Evolutionary conservation across 169 alveolate genomes (phyloP).

Genomic region (Plasmodium falciparum): DNA sequence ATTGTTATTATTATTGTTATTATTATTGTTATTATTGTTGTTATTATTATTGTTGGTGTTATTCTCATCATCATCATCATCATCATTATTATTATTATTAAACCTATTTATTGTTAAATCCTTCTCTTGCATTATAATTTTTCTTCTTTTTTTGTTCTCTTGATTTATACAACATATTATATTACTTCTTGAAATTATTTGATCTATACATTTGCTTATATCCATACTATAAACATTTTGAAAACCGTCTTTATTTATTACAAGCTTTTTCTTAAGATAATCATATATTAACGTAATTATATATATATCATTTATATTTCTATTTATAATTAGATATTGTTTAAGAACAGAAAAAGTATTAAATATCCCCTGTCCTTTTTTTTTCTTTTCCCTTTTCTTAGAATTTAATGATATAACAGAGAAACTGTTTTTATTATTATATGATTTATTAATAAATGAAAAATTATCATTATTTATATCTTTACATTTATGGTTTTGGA

Average conservation of each 20-base stretch:
- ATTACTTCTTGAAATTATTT: no score
- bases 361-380: neutral
- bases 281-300: slow-evolving; percentile 22
- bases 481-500: neutral
- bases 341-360: slow-evolving; percentile 11
- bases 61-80: neutral
- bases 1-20: neutral
- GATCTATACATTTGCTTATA: no score
- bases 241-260: slow-evolving; percentile 17
- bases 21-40: no score
- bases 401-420: slow-evolving; percentile 14
- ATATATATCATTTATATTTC: slow-evolving; percentile 4
- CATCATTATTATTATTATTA: neutral
- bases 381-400: neutral
- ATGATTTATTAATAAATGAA: neutral
- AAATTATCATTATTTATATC: neutral
- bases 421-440: no score
- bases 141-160: neutral
- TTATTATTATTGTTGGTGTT: neutral
- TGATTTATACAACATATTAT: neutral
- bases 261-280: neutral
- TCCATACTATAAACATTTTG: neutral
- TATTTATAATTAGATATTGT: slow-evolving; percentile 31
- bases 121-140: neutral
- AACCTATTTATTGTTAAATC: no score